Evolutionary conservation across 768 basidiomycete species (phyloP).

Genomic region (Leccinum disarticulatum): DNA sequence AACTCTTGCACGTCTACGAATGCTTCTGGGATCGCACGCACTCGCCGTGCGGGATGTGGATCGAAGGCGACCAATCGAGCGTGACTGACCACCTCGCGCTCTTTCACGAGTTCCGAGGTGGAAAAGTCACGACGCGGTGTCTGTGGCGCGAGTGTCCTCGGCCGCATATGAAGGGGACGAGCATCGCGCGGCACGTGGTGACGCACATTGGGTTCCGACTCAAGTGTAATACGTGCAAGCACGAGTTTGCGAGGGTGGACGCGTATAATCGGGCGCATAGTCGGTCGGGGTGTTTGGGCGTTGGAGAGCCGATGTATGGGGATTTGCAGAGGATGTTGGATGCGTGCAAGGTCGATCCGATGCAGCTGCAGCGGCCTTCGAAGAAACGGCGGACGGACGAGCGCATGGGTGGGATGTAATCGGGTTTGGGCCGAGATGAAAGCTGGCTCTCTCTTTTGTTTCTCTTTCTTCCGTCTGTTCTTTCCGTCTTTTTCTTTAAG

Average conservation of each 20-base stretch:
- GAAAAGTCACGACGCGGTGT: conserved; percentile 32
- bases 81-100: conserved; percentile 34
- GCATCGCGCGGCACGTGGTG: conserved; percentile 34
- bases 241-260: conserved; percentile 34
- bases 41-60: conserved; percentile 33
- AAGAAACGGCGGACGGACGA: conserved; percentile 36
- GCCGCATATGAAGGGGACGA: conserved; percentile 33
- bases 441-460: background rate
- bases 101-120: conserved; percentile 32
- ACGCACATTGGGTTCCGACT: conserved; percentile 33
- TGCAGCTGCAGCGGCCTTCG: conserved; percentile 11
- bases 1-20: conserved; percentile 30
- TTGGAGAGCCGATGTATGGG: conserved; percentile 32
- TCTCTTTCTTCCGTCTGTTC: background rate
- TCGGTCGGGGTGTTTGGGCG: conserved; percentile 31
- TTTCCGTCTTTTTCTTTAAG: background rate
- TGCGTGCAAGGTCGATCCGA: conserved; percentile 26
- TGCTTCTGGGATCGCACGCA: conserved; percentile 29
- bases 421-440: too few species aligned
- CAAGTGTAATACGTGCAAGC: conserved; percentile 30
- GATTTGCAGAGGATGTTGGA: conserved; percentile 28
- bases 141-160: conserved; percentile 31
- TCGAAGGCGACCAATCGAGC: conserved; percentile 34
- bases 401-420: background rate
- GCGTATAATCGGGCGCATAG: conserved; percentile 36